Base-by-base conservation (phyloP, 306 rosid genomes). In the Carpinus viminea region DNA sequence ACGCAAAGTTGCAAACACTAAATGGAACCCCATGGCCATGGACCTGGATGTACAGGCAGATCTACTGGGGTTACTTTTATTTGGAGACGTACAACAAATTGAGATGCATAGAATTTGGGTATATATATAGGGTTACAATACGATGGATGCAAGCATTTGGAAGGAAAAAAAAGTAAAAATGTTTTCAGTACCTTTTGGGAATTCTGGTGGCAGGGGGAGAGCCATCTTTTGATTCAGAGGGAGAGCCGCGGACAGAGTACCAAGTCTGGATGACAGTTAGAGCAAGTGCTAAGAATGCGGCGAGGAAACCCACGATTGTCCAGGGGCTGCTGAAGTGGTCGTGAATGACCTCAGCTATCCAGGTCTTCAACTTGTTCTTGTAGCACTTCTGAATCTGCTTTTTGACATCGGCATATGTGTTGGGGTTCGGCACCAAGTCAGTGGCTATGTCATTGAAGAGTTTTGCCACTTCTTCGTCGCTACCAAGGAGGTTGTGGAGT, bases 281-380 rank as follows among this genome's bases (percentile, higher is more conserved):
- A 5, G 2, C 45, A 8, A 83, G 83, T 7, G 26, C 83, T 21
- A 65, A 24, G 0, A 68, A 1, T 7, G 54, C 74, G 4, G 53
- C 80, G 0, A 69, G 1, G 54, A 83, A 83, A 12, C 80, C 62
- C 2, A 78, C n/a, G 26, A 69, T 26, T 28, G 76, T 59, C 77
- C 83, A 78, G 20, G 86, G 79, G 53, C 51, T 55, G 59, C 76
- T 73, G 48, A 82, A 77, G 59, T 77, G 79, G 26, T 72, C 52
- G 36, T 82, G 82, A 56, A 18, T 52, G 72, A 21, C 68, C 17
- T 82, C 68, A 15, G 85, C 78, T 54, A 77, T 55, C 79, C 79
- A 82, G 7, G 82, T 73, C 71, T 51, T 82, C 72, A 38, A 56
- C 21, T 66, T 68, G 75, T 2, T 56, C 13, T 13, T 21, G 76